Conservation (phyloP, 2,329 filamentous ascomycete species). For the Neocucurbitaria cava region DNA sequence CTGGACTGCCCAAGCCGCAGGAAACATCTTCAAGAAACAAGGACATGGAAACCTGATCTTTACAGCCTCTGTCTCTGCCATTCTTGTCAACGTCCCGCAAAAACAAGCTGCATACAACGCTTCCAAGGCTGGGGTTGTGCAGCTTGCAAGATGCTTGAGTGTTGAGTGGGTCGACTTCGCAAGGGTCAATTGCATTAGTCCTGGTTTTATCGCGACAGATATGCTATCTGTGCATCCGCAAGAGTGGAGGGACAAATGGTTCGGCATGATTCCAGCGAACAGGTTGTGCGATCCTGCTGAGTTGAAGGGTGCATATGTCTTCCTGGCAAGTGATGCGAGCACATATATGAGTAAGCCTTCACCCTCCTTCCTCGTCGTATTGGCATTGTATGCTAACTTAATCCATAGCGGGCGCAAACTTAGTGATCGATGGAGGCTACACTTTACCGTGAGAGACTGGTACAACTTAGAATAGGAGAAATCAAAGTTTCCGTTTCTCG, state of each 20-base stretch:
- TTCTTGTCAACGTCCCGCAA: slow-evolving; percentile 64
- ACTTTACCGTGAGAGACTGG: neutral
- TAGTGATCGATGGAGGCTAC: neutral
- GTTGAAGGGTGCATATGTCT: slow-evolving; percentile 39
- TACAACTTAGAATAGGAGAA: neutral
- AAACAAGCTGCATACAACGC: slow-evolving; percentile 85
- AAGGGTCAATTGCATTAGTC: slow-evolving; percentile 81
- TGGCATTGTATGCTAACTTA: neutral
- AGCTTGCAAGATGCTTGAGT: slow-evolving; percentile 23
- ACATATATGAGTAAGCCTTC: slow-evolving; percentile 19
- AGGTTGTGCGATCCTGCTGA: slow-evolving; percentile 50
- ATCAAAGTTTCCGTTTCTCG: too few species aligned
- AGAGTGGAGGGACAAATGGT: slow-evolving; percentile 40
- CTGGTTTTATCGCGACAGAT: slow-evolving; percentile 86
- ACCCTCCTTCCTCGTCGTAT: neutral
- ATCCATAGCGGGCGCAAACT: neutral
- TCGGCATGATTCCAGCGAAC: slow-evolving; percentile 47
- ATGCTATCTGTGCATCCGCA: slow-evolving; percentile 44
- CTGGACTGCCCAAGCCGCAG: slow-evolving; percentile 69
- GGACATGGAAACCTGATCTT: slow-evolving; percentile 78
- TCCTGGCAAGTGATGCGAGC: slow-evolving; percentile 16
- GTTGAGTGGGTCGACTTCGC: slow-evolving; percentile 34
- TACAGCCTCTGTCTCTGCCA: slow-evolving; percentile 69
- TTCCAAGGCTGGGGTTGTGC: slow-evolving; percentile 30
- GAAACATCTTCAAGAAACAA: slow-evolving; percentile 69